Evolutionary conservation across 495 filamentous ascomycete genomes (phyloP), one percentile per base, ranked within the genome.

Genomic region (Podospora appendiculata): DNA sequence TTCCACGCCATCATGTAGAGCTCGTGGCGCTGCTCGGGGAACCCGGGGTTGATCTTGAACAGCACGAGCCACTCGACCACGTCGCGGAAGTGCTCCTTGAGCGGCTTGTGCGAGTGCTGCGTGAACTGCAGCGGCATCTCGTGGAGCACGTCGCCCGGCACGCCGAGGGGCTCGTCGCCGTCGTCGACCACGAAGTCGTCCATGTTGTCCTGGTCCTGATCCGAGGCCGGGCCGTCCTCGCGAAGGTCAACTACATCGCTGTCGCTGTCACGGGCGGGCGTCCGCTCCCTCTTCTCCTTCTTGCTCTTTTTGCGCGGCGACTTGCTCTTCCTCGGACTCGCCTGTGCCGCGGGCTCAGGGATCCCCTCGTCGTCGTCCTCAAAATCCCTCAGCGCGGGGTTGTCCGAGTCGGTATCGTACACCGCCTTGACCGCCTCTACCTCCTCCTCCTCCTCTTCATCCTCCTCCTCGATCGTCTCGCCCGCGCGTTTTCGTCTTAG

Each of bases 21-120:
- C 3, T 73, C 68, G 50, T 88, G 81, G 2, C 78, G 69, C 16
- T 77, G 69, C 39, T 62, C 61, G 8, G 51, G 11, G 58, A 92
- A 94, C 0, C 77, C 82, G 2, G 88, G 88, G 56, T 92, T 86
- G 40, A 96, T 70, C 53, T 85, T 82, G 59, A 68, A 69, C 33
- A 75, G 81, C 2, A 95, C 82, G 66, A 92, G 83, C 88, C 88
- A 95, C 64, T 89, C 86, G 0, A 96, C 73, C 0, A 80, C 87
- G 57, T 84, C 79, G 39, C 81, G 81, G 70, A 96, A 95, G 52
- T 90, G 83, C 33, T 89, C 84, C 48, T 85, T 84, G 0, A 84
- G 64, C 41, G 88, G 83, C 54, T 83, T 84, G 56, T 85, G 80
- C 0, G 79, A 73, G 45, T 85, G 77, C 11, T 71, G 62, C 3